A percentile compares a stretch with the other conserved stretches of the same genome.
Evolutionary conservation across 148 eudicot genomes (phyloP).

Genomic region (Silene uniflora): DNA sequence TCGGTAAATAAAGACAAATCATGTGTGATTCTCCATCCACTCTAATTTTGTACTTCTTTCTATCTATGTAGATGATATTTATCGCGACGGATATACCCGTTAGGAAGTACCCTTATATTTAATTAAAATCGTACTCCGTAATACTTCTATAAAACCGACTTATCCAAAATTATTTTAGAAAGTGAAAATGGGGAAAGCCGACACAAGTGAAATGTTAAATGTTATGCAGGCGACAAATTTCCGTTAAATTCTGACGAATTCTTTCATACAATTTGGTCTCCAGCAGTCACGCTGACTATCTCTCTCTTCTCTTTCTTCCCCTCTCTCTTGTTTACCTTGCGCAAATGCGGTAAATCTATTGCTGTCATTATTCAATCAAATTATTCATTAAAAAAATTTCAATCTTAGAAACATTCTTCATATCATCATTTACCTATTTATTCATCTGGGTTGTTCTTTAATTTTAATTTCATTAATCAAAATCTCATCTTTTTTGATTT

Average conservation of each 20-base stretch:
- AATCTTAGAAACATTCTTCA: conserved; percentile 1
- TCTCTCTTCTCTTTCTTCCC: conserved; percentile 3
- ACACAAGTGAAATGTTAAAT: background rate
- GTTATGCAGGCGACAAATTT: no score
- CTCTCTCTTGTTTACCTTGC: conserved; percentile 15
- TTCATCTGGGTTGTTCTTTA: background rate
- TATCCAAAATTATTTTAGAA: no score
- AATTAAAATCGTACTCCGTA: no score
- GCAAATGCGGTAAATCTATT: conserved; percentile 14
- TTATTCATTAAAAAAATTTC: background rate
- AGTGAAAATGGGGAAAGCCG: background rate
- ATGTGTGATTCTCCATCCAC: no score
- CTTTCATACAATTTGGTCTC: conserved; percentile 6
- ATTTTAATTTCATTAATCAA: no score
- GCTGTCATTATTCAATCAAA: background rate
- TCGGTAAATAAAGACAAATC: no score
- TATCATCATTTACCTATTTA: background rate
- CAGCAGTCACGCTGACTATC: conserved; percentile 5
- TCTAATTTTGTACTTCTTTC: no score
- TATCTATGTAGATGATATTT: no score
- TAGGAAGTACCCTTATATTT: no score
- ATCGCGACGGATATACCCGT: no score
- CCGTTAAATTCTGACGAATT: background rate
- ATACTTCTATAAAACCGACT: no score
- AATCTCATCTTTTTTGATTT: background rate